Base-by-base conservation (phyloP, 345 rosid species). In the Murraya koenigii region DNA sequence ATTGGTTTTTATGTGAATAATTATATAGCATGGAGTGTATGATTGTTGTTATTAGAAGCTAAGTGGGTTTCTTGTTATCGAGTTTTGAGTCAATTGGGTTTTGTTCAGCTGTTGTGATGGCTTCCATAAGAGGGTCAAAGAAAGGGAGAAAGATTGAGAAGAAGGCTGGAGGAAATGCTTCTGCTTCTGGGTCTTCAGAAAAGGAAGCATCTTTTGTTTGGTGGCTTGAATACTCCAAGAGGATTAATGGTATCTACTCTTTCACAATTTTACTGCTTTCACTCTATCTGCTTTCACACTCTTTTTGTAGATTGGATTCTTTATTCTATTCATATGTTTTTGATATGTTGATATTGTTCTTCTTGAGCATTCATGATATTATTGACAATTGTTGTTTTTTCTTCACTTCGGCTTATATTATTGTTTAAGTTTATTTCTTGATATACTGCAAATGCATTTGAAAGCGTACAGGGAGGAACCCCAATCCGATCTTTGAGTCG, bases 151-250 rank as follows among this genome's bases (percentile, higher is more conserved):
- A 79, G 79, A 47, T 78, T 10, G 86, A 81, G 75, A 86, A 78
- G 75, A 86, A 74, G 69, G 66, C 70, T 49, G 86, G 76, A 69
- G 87, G 77, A 26, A 79, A 76, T 76, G 87, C 72, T 80, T 82
- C 84, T 78, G 87, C 60, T 77, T 82, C 84, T 80, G 86, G 82
- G 85, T 83, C 83, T 59, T 56, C 87, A 11, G 83, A 82, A 80
- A 81, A 81, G 66, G 86, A 84, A 62, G 83, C 74, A 52, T 77
- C 89, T 75, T 62, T 70, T 56, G 88, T 85, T 85, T 84, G 88
- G 88, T 86, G 87, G 87, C 87, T 76, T 77, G 88, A 85, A 68
- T 84, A 85, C 56, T 88, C 80, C 47, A 80, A 72, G 75, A 71
- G 83, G 80, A 80, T 85, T 83, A 79, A 84, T 79, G 89, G 91